A percentile compares a stretch with the other conserved stretches of the same genome.
Evolutionary conservation across 2,329 filamentous ascomycete genomes (phyloP).

Genomic region (Ceratocystiopsis minuta): DNA sequence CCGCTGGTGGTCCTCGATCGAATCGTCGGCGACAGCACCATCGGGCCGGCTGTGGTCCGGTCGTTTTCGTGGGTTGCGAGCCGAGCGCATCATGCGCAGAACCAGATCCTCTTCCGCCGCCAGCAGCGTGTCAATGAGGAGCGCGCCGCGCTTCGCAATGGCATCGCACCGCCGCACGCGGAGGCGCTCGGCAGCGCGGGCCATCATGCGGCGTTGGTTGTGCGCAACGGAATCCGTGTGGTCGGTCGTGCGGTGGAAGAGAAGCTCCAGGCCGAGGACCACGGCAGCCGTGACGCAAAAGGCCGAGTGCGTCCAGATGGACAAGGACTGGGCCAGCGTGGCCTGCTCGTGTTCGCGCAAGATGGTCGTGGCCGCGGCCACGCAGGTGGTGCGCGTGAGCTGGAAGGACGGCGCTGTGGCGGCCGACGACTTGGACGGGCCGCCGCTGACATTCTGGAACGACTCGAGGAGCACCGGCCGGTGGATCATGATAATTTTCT

Average conservation of each 20-base stretch:
- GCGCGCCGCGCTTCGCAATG: slow-evolving; percentile 7
- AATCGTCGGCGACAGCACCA: neutral
- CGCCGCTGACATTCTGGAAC: slow-evolving; percentile 10
- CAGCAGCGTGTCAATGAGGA: slow-evolving; percentile 9
- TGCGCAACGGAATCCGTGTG: slow-evolving; percentile 7
- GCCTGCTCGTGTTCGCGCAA: slow-evolving; percentile 11
- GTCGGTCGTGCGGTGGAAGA: slow-evolving; percentile 6
- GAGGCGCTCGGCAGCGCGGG: slow-evolving; percentile 5
- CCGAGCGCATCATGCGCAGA: slow-evolving; percentile 7
- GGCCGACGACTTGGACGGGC: too few relatives aligned
- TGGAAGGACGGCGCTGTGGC: slow-evolving; percentile 5
- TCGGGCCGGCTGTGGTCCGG: neutral
- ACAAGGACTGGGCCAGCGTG: slow-evolving; percentile 4
- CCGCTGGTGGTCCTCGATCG: slow-evolving; percentile 2
- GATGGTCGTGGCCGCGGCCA: slow-evolving; percentile 18
- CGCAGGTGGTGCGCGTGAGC: slow-evolving; percentile 16
- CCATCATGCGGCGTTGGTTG: slow-evolving; percentile 7
- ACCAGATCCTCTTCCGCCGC: slow-evolving; percentile 10
- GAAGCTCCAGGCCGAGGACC: slow-evolving; percentile 10
- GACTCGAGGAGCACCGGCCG: slow-evolving; percentile 16
- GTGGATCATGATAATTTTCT: slow-evolving; percentile 22
- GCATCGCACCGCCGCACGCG: slow-evolving; percentile 6
- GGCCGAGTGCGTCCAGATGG: slow-evolving; percentile 12
- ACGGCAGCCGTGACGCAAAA: slow-evolving; percentile 11
- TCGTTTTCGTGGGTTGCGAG: neutral